Conservation (phyloP, 179 eudicot genomes). For the Beta macrorhiza region DNA sequence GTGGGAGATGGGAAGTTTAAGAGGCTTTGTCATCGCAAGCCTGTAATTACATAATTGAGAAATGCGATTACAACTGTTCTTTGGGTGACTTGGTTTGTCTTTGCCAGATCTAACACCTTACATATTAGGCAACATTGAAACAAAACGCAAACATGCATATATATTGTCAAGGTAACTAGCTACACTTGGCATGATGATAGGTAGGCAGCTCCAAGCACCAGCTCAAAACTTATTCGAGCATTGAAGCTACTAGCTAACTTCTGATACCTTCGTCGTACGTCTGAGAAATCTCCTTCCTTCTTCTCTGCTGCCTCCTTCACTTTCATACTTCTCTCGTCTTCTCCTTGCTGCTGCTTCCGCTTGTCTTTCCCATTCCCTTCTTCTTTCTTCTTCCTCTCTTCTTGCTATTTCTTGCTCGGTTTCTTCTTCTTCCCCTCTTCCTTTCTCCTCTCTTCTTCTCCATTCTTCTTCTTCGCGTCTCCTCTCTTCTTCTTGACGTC, state of each 20-base stretch:
- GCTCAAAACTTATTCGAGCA: neutral
- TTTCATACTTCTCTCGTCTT: slow-evolving; percentile 6
- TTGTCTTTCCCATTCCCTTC: slow-evolving; percentile 25
- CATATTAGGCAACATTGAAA: neutral
- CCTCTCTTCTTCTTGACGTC: too few relatives aligned
- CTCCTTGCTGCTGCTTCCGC: slow-evolving; percentile 23
- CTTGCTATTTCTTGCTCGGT: slow-evolving; percentile 1
- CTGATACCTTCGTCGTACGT: neutral
- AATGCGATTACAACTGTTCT: neutral
- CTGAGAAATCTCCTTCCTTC: slow-evolving; percentile 10
- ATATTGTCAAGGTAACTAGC: neutral
- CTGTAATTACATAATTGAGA: neutral
- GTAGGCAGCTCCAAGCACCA: neutral
- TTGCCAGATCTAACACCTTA: neutral
- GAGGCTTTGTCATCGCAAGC: neutral
- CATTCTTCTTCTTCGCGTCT: too few relatives aligned
- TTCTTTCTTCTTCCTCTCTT: slow-evolving; percentile 25
- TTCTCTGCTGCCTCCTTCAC: neutral
- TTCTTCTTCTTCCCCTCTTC: slow-evolving; percentile 5
- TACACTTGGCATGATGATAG: neutral
- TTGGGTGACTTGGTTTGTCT: neutral
- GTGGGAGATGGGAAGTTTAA: neutral
- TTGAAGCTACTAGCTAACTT: neutral
- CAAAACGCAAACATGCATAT: neutral
- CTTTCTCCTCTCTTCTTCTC: slow-evolving; percentile 2